Base-by-base conservation (phyloP, 352 stramenopile genomes). In the Pythium aristosporum region DNA sequence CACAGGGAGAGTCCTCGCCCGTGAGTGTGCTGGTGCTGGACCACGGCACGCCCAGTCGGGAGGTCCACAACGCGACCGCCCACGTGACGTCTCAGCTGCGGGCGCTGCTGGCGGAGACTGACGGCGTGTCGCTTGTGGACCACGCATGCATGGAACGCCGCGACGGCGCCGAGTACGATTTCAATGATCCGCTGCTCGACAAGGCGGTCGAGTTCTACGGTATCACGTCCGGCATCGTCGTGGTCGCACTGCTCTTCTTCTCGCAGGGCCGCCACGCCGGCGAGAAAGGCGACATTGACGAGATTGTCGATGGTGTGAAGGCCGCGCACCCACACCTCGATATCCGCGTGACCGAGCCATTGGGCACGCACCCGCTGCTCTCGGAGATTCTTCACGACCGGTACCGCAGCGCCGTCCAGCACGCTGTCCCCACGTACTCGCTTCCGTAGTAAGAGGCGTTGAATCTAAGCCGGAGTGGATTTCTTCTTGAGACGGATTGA, bases 61-160 rank as follows among this genome's bases (percentile, higher is more conserved):
- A 87, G 41, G 87, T 93, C n/a, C 79, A 94, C 44, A 74, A 89
- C 6, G 73, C 82, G 0, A 82, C 81, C 2, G 75, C 86, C 32
- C 60, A 88, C 3, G 82, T 96, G 1, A 73, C 75, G 0, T 51
- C 77, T 49, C 79, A 91, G 59, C 61, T 94, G 3, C 68, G 77
- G 47, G 65, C 34, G 0, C 25, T 80, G 21, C 44, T 91, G 39
- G 20, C 74, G 0, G 7, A 4, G 5, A 61, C 71, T 11, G 47
- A 67, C 12, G 84, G 88, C 5, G 34, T 39, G 8, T 72, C 75
- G 37, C 47, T 78, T 0, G 81, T 94, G 0, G 68, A 63, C 2
- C 85, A 82, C 2, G 80, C 79, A 13, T 89, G 80, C 58, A 92
- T 96, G 84, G 85, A 96, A 71, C 78, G 84, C 28, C 80, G 79